A percentile compares a stretch with the other conserved stretches of the same genome.
phyloP scores from a whole-genome alignment of 108 stramenopile genomes.

The Cylindrotheca fusiformis region DNA sequence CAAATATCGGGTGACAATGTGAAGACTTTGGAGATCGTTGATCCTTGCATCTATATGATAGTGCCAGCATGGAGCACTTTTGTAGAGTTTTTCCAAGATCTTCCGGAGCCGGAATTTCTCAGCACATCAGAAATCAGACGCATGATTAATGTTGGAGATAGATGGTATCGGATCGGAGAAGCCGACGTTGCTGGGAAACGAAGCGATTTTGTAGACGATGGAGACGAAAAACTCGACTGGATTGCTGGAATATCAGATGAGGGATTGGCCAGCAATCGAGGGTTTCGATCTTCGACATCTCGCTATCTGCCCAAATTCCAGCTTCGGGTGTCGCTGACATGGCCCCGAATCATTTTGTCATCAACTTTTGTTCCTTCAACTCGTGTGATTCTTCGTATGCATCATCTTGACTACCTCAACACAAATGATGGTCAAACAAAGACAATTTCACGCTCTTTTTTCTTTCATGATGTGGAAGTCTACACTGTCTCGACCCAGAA shows the following conservation, averaged over 20 bases:
- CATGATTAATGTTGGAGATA: conserved; percentile 66
- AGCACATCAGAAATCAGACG: conserved; percentile 31
- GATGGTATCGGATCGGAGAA: conserved; percentile 57
- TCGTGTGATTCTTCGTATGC: conserved; percentile 44
- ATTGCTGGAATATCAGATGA: conserved; percentile 1
- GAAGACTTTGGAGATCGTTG: conserved; percentile 46
- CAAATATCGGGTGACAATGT: conserved; percentile 46
- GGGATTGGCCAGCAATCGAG: not conserved
- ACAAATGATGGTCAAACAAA: conserved; percentile 7
- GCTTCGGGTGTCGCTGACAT: conserved; percentile 46
- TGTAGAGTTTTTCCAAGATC: conserved; percentile 43
- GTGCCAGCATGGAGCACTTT: conserved; percentile 53
- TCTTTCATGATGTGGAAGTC: conserved; percentile 45
- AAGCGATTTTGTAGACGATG: not conserved
- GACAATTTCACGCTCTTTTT: conserved; percentile 20
- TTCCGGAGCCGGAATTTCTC: conserved; percentile 44
- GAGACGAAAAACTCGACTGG: conserved; percentile 6
- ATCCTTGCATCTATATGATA: conserved; percentile 55
- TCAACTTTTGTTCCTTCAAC: conserved; percentile 5
- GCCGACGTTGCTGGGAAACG: not conserved
- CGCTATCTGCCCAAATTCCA: conserved; percentile 30
- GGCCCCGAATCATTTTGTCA: conserved; percentile 47
- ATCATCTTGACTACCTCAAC: conserved; percentile 51
- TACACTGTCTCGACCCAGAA: conserved; percentile 26
- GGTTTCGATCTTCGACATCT: not conserved